These are phyloP conservation scores for Tetrahymena thermophila DNA, from an alignment of 73 alveolate genomes.

Conservation along the genomic window DNA sequence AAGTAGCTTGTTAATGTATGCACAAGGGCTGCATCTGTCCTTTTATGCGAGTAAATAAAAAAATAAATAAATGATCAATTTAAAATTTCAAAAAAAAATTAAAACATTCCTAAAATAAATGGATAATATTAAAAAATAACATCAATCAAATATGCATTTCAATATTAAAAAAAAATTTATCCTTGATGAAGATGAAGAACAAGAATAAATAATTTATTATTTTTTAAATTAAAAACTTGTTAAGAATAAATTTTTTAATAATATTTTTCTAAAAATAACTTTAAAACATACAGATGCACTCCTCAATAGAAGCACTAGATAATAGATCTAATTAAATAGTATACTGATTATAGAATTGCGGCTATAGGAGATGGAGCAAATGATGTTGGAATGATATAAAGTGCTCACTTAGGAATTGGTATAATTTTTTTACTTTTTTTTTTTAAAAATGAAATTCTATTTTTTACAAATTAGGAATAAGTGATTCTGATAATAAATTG, in stretches of 20 bases:
- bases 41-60: slow-evolving; percentile 38
- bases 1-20: slow-evolving; percentile 50
- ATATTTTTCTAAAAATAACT: slow-evolving; percentile 24
- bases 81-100: no score
- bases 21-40: slow-evolving; percentile 57
- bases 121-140: no score
- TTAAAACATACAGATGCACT: slow-evolving; percentile 36
- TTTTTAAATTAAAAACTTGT: slow-evolving; percentile 10
- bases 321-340: slow-evolving; percentile 35
- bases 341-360: slow-evolving; percentile 46
- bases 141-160: no score
- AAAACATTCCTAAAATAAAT: no score
- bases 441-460: not conserved
- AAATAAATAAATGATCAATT: no score
- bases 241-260: no score
- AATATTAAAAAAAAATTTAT: no score
- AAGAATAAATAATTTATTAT: slow-evolving; percentile 30
- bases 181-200: no score
- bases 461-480: not conserved
- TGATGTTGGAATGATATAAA: slow-evolving; percentile 52
- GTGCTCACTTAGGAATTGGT: slow-evolving; percentile 65
- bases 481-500: slow-evolving; percentile 64
- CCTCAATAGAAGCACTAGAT: slow-evolving; percentile 62
- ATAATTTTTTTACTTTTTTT: slow-evolving; percentile 6
- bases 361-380: slow-evolving; percentile 53